These are phyloP conservation scores for Oenanthe javanica DNA, from an alignment of 140 eudicot genomes.

Conservation along the genomic window DNA sequence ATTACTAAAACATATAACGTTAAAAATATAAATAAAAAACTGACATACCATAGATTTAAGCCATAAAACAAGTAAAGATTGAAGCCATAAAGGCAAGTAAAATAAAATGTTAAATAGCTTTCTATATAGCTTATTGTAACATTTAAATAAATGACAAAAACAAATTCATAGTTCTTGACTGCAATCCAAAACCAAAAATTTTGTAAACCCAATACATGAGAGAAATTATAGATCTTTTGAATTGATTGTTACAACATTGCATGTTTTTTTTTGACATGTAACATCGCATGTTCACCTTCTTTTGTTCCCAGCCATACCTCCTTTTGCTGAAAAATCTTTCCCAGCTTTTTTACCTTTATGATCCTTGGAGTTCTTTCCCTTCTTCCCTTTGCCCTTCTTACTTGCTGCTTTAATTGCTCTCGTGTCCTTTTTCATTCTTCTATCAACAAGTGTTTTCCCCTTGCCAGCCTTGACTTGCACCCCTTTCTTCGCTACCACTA, in stretches of 20 bases:
- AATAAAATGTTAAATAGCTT: background rate
- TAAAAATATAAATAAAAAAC: background rate
- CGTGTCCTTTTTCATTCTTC: constrained; percentile 75
- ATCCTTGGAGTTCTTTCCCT: constrained; percentile 42
- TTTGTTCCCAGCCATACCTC: constrained; percentile 3
- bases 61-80: background rate
- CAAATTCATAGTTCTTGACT: background rate
- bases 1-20: no score
- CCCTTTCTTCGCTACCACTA: constrained; percentile 92
- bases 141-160: background rate
- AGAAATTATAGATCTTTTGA: background rate
- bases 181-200: background rate
- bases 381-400: constrained; percentile 30
- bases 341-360: constrained; percentile 46
- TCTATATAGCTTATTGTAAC: background rate
- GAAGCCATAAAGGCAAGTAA: background rate
- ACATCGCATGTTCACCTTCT: background rate
- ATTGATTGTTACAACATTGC: background rate
- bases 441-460: constrained; percentile 79
- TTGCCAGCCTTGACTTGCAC: constrained; percentile 73
- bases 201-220: background rate
- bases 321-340: constrained; percentile 20
- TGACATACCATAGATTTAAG: background rate
- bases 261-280: no score
- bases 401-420: constrained; percentile 36